These are phyloP conservation scores for Cyberlindnera japonica DNA, from an alignment of 805 yeast species.

Conservation along the genomic window DNA sequence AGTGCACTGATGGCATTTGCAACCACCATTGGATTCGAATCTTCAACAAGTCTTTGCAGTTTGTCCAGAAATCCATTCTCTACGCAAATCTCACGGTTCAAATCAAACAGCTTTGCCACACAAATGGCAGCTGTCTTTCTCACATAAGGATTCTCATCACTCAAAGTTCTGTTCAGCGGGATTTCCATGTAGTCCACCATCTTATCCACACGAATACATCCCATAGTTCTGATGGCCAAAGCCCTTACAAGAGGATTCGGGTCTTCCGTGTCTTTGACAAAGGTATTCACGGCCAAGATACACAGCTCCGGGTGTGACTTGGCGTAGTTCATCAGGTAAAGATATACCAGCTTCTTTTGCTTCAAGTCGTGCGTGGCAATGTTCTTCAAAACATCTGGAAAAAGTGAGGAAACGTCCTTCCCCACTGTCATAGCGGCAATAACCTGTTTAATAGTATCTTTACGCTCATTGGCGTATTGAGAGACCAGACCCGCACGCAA, in stretches of 20 bases:
- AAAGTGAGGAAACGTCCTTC: slow-evolving; percentile 89
- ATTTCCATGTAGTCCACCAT: slow-evolving; percentile 93
- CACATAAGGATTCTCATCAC: slow-evolving; percentile 95
- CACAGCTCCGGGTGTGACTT: slow-evolving; percentile 94
- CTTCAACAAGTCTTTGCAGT: slow-evolving; percentile 66
- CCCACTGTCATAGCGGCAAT: slow-evolving; percentile 98
- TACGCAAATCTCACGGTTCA: slow-evolving; percentile 73
- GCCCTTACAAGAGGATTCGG: slow-evolving; percentile 96
- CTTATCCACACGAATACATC: slow-evolving; percentile 92
- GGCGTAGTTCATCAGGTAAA: slow-evolving; percentile 96
- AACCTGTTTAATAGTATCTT: slow-evolving; percentile 94
- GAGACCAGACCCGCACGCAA: slow-evolving; percentile 87
- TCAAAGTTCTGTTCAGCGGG: slow-evolving; percentile 79
- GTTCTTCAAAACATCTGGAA: slow-evolving; percentile 94
- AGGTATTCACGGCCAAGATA: slow-evolving; percentile 94
- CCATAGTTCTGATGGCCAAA: slow-evolving; percentile 97
- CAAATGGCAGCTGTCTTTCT: slow-evolving; percentile 97
- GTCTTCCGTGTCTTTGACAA: slow-evolving; percentile 91
- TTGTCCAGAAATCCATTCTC: slow-evolving; percentile 82
- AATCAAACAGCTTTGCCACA: slow-evolving; percentile 90
- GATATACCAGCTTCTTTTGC: slow-evolving; percentile 92
- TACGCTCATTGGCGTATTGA: slow-evolving; percentile 90
- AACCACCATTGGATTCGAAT: slow-evolving; percentile 94
- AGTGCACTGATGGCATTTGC: slow-evolving; percentile 89
- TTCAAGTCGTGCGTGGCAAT: slow-evolving; percentile 95